Conservation (phyloP, 768 basidiomycete species). For the Cystoderma amianthinum region DNA sequence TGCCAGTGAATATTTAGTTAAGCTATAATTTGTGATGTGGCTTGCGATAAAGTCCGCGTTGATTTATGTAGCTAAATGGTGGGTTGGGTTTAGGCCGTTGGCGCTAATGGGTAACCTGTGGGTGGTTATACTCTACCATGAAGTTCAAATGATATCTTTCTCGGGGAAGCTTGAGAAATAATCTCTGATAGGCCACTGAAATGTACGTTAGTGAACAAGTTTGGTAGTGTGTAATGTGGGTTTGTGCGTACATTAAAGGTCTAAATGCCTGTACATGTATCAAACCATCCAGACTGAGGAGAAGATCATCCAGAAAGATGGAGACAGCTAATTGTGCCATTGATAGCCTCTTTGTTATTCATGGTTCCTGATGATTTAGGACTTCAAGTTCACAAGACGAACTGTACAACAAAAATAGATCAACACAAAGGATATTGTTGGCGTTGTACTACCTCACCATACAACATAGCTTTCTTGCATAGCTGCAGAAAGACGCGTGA, state of each 20-base stretch:
- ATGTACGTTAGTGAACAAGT: slow-evolving; percentile 28
- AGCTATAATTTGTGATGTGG: slow-evolving; percentile 6
- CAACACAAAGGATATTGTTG: neutral
- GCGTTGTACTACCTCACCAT: slow-evolving; percentile 14
- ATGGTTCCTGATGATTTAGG: slow-evolving; percentile 48
- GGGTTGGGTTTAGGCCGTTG: slow-evolving; percentile 19
- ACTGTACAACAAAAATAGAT: slow-evolving; percentile 18
- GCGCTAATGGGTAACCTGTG: too few species aligned
- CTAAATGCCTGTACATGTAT: too few species aligned
- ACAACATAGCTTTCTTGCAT: slow-evolving; percentile 15
- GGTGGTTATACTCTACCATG: too few species aligned
- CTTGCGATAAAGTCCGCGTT: slow-evolving; percentile 34
- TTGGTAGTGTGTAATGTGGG: neutral
- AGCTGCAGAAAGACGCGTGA: too few species aligned
- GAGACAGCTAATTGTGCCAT: neutral
- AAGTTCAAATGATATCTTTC: slow-evolving; percentile 75
- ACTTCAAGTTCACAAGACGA: slow-evolving; percentile 41
- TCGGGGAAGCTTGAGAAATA: slow-evolving; percentile 55
- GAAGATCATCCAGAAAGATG: slow-evolving; percentile 15
- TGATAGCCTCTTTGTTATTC: neutral
- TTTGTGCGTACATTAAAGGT: slow-evolving; percentile 36
- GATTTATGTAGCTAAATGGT: slow-evolving; percentile 47
- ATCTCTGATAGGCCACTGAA: slow-evolving; percentile 61
- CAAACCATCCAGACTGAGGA: slow-evolving; percentile 59
- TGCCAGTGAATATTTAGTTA: slow-evolving; percentile 30